Conservation (phyloP, 345 rosid species). For the Citrus sinensis region DVS_A1.0 CM039165.1:36378001-36378500, state of each 20-base stretch:
- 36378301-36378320: background rate
- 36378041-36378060: conserved; percentile 61
- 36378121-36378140: conserved; percentile 33
- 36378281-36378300: background rate
- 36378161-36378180: background rate
- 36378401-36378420: conserved; percentile 37
- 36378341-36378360: conserved; percentile 44
- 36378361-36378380: conserved; percentile 18
- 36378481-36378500: background rate
- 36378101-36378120: conserved; percentile 62
- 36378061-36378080: conserved; percentile 62
- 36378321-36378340: conserved; percentile 49
- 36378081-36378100: conserved; percentile 56
- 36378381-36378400: conserved; percentile 24
- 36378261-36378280: too few relatives aligned
- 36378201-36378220: too few relatives aligned
- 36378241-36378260: too few relatives aligned
- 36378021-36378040: conserved; percentile 63
- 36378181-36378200: accelerated
- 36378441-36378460: conserved; percentile 40
- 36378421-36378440: conserved; percentile 41
- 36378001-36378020: conserved; percentile 71
- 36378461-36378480: conserved; percentile 11
- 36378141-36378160: background rate
- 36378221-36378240: too few relatives aligned